These are phyloP conservation scores for Metarhizium robertsii DNA, from an alignment of 2,329 filamentous ascomycete species.

Conservation along the genomic window DNA sequence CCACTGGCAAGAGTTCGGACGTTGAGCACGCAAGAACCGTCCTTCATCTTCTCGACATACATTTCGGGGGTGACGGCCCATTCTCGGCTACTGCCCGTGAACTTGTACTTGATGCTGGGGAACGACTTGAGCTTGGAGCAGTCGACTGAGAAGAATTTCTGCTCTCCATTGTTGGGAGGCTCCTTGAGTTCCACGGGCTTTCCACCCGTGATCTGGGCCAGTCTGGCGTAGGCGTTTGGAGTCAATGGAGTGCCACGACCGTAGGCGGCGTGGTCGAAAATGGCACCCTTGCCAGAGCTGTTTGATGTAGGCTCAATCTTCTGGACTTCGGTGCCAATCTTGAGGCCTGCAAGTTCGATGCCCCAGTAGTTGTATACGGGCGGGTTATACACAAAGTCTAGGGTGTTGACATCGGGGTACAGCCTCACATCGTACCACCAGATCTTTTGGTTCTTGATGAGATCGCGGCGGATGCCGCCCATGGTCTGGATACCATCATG, in stretches of 20 bases:
- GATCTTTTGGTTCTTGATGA: slow-evolving; percentile 16
- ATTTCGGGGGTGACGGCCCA: slow-evolving; percentile 9
- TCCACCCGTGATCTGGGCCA: slow-evolving; percentile 9
- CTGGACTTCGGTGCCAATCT: slow-evolving; percentile 10
- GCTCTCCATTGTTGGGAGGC: slow-evolving; percentile 12
- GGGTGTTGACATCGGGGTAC: slow-evolving; percentile 11
- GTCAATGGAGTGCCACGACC: slow-evolving; percentile 10
- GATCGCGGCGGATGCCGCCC: slow-evolving; percentile 8
- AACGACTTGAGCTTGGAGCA: slow-evolving; percentile 7
- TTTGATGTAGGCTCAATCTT: slow-evolving; percentile 8
- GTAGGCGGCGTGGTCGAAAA: slow-evolving; percentile 13
- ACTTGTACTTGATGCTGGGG: slow-evolving; percentile 8
- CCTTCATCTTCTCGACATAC: slow-evolving; percentile 9
- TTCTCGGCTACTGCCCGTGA: slow-evolving; percentile 7
- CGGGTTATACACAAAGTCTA: slow-evolving; percentile 10
- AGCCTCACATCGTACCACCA: slow-evolving; percentile 19
- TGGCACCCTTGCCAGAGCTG: slow-evolving; percentile 9
- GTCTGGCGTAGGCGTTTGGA: slow-evolving; percentile 8
- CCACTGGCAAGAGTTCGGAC: slow-evolving; percentile 9
- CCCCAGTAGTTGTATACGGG: slow-evolving; percentile 13
- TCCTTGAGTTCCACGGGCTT: slow-evolving; percentile 6
- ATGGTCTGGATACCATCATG: slow-evolving; percentile 12
- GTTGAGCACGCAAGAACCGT: slow-evolving; percentile 11
- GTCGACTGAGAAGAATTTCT: slow-evolving; percentile 10
- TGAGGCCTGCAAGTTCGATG: slow-evolving; percentile 8